A percentile compares a stretch with the other conserved stretches of the same genome.
Evolutionary conservation across 345 rosid genomes (phyloP).

Genomic region (Eucalyptus curtisii): DNA sequence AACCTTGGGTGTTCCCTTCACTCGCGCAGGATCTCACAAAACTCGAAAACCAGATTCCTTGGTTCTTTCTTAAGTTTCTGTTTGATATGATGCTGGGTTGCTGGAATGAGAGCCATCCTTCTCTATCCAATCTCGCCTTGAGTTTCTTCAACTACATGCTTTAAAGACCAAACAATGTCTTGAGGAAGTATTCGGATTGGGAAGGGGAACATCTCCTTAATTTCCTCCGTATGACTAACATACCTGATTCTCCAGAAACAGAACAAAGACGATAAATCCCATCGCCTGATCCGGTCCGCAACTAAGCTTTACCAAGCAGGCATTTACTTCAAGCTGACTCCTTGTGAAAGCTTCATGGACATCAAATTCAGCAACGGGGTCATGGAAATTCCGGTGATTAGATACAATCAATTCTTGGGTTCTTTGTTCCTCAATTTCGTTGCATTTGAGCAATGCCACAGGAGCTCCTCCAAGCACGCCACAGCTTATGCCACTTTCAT

Average conservation of each 20-base stretch:
- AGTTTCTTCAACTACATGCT: background rate
- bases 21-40: slow-evolving; percentile 44
- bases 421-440: slow-evolving; percentile 55
- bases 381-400: slow-evolving; percentile 53
- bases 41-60: too few relatives aligned
- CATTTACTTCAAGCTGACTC: slow-evolving; percentile 20
- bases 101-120: too few relatives aligned
- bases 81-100: too few relatives aligned
- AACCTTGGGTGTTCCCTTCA: slow-evolving; percentile 60
- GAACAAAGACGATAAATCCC: background rate
- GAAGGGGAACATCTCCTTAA: slow-evolving; percentile 53
- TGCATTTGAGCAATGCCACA: slow-evolving; percentile 77
- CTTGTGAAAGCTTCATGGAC: slow-evolving; percentile 23
- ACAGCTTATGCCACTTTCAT: too few relatives aligned
- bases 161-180: slow-evolving; percentile 16
- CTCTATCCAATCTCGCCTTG: too few relatives aligned
- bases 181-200: slow-evolving; percentile 6
- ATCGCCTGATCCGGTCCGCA: slow-evolving; percentile 24
- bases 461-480: too few relatives aligned
- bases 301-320: slow-evolving; percentile 45
- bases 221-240: slow-evolving; percentile 33
- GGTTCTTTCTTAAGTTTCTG: too few relatives aligned
- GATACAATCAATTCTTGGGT: slow-evolving; percentile 50
- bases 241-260: too few relatives aligned
- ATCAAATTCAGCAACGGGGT: slow-evolving; percentile 31